Evolutionary conservation across 2,329 filamentous ascomycete species (phyloP), one percentile per base, ranked within the genome.

Genomic region (Monosporascus cannonballus): DNA sequence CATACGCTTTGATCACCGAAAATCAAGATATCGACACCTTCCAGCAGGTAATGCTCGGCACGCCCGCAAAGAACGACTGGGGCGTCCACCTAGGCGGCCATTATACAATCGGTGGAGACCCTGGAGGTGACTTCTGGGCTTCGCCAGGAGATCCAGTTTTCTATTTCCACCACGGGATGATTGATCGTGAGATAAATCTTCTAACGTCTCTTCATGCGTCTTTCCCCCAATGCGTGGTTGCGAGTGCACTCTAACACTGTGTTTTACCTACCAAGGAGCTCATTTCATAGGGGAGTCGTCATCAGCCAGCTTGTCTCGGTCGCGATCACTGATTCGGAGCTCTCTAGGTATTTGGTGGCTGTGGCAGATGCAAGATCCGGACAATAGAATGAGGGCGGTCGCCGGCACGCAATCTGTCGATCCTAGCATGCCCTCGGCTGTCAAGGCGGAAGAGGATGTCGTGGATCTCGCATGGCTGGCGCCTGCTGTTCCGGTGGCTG

Each of bases 21-120:
- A 61, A 59, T 51, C 52, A 49, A 1, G 62, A 66, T 47, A 67
- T 74, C 48, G 52, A 49, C 15, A 48, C 52, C 17, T 73, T 73
- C 59, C 67, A 73, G 61, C 63, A 60, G 45, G 56, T 56, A 25
- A 68, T 72, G 62, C 69, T 72, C 58, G 64, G 38, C 61, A 61
- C 38, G 46, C 50, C 14, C 51, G 52, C 1, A 52, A 46, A 18
- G 46, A 20, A 20, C 1, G 42, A 58, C 6, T 51, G 68, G 45
- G 69, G 69, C 22, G 65, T 74, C 15, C 72, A 72, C 52, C 64
- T 64, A 3, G 70, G 62, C 0, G 71, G 71, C 1, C 72, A 75
- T 57, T 73, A 68, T 56, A 64, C 67, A 22, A 63, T 74, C 1
- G 66, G 67, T 2, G 69, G 69, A 22, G 69, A 71, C 36, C 68